Conservation (phyloP, 441 rosid genomes). For the Syzygium malaccense region DNA sequence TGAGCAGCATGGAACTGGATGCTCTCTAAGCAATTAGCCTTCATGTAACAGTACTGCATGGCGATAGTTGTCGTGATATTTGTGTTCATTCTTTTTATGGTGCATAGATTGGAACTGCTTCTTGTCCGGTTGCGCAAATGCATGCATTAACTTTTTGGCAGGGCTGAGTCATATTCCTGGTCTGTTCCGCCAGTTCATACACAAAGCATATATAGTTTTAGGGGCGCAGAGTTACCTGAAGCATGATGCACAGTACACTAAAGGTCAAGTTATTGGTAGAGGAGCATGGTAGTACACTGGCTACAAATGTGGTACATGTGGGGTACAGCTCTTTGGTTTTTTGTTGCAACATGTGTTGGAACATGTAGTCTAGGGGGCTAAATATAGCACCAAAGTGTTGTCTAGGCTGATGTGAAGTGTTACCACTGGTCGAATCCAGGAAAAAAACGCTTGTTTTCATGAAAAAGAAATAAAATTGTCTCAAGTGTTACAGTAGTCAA, state of each 20-base stretch:
- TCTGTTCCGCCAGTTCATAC: neutral
- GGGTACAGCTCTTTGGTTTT: neutral
- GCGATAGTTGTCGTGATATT: neutral
- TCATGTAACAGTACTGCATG: neutral
- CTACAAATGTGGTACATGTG: neutral
- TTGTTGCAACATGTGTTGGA: neutral
- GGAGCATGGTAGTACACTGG: neutral
- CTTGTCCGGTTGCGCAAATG: neutral
- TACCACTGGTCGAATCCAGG: neutral
- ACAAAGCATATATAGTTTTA: neutral
- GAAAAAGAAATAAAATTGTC: neutral
- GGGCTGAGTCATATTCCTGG: neutral
- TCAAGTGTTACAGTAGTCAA: neutral
- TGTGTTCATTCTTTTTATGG: neutral
- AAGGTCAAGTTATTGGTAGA: neutral
- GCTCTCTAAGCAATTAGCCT: neutral
- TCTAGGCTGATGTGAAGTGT: neutral
- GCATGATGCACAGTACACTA: neutral
- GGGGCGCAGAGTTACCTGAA: neutral
- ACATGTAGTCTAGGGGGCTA: neutral
- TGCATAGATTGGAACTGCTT: neutral
- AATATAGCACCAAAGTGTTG: neutral
- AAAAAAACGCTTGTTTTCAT: neutral
- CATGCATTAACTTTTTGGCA: neutral
- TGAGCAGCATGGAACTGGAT: neutral